A percentile compares a stretch with the other conserved stretches of the same genome.
phyloP scores from a whole-genome alignment of 1,284 basidiomycete species.

The Boletus holoroseus region DNA sequence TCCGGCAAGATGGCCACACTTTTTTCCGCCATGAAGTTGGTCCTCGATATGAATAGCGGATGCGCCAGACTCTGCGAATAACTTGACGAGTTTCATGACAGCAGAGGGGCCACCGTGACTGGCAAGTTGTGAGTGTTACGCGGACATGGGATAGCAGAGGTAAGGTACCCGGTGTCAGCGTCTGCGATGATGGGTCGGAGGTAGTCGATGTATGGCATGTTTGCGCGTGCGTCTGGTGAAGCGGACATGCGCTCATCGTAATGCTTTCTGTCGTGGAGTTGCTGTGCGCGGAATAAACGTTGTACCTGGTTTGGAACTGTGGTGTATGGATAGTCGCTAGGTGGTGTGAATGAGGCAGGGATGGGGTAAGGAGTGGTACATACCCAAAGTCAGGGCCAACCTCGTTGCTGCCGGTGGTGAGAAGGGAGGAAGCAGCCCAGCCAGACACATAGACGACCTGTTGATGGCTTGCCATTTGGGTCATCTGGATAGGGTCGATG shows the following conservation, averaged over 20 bases:
- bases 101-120: conserved; percentile 91
- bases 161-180: conserved; percentile 80
- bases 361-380: conserved; percentile 21
- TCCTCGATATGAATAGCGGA: conserved; percentile 89
- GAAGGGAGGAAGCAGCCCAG: conserved; percentile 84
- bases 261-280: conserved; percentile 82
- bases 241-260: conserved; percentile 78
- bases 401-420: conserved; percentile 90
- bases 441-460: conserved; percentile 96
- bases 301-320: conserved; percentile 93
- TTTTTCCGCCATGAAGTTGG: conserved; percentile 88
- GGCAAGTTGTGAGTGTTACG: conserved; percentile 10
- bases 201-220: conserved; percentile 80
- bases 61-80: conserved; percentile 90
- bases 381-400: conserved; percentile 97
- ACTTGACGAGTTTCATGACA: conserved; percentile 93
- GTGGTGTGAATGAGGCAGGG: conserved; percentile 4
- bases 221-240: conserved; percentile 56
- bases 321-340: conserved; percentile 87
- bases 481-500: conserved; percentile 91
- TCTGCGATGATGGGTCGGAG: conserved; percentile 91
- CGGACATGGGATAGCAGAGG: not conserved
- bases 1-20: conserved; percentile 91
- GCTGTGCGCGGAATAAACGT: conserved; percentile 79
- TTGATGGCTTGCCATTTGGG: conserved; percentile 94